These are phyloP conservation scores for Hibiscus trionum DNA, from an alignment of 345 rosid genomes.

Conservation along the genomic window DNA sequence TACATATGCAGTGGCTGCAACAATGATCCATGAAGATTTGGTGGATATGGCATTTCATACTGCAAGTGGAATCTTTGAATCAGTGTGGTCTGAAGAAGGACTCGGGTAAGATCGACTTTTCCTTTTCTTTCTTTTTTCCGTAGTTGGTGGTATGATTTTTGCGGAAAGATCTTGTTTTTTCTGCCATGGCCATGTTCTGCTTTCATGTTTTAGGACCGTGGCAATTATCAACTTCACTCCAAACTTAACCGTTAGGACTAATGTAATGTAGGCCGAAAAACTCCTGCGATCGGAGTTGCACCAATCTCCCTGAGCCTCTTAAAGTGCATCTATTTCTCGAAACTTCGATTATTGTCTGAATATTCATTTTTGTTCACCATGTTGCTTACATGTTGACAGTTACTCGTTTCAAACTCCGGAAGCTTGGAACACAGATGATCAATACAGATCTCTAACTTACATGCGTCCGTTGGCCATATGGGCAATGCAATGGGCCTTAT, in stretches of 20 bases:
- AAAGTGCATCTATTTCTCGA: not conserved
- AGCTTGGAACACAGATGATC: conserved; percentile 61
- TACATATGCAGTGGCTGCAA: conserved; percentile 83
- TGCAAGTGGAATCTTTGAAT: conserved; percentile 66
- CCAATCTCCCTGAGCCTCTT: not conserved
- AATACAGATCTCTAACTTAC: conserved; percentile 65
- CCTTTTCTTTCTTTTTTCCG: not conserved
- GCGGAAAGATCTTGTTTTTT: not conserved
- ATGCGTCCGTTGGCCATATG: conserved; percentile 98
- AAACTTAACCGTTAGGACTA: not conserved
- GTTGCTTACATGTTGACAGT: conserved; percentile 25
- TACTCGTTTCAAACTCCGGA: conserved; percentile 93
- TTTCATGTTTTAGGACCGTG: not conserved
- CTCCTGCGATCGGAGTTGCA: not conserved
- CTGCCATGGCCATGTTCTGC: not conserved
- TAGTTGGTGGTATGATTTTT: not conserved
- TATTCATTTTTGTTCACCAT: not conserved
- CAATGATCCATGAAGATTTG: conserved; percentile 84
- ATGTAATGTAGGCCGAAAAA: not conserved
- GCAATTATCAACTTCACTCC: not conserved
- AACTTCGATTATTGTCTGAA: not conserved
- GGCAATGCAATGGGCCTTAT: conserved; percentile 97
- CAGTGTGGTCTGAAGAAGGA: conserved; percentile 82
- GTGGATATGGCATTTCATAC: conserved; percentile 66
- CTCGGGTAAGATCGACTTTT: conserved; percentile 51